phyloP scores from a whole-genome alignment of 805 yeast species.

The Saturnispora bothae region DNA sequence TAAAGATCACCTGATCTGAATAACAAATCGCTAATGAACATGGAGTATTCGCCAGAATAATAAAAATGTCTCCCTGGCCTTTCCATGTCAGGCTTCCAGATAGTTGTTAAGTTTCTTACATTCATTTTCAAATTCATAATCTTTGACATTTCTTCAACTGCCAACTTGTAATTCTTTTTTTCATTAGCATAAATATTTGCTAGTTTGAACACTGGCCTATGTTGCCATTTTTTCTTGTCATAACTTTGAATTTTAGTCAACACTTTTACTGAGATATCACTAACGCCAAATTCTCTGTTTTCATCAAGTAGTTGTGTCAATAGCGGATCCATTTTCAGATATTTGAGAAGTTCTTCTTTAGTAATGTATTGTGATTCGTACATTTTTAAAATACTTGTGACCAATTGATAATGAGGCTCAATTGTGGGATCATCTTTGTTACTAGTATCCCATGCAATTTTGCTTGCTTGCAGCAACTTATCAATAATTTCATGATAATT shows the following conservation, averaged over 20 bases:
- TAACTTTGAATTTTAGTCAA: constrained; percentile 37
- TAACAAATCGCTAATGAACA: constrained; percentile 50
- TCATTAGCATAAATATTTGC: constrained; percentile 54
- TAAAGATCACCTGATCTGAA: constrained; percentile 44
- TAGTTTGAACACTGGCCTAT: constrained; percentile 64
- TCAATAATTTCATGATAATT: constrained; percentile 27
- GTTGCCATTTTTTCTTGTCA: constrained; percentile 90
- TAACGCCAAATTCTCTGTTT: constrained; percentile 20
- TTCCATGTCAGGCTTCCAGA: constrained; percentile 92
- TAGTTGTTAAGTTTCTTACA: constrained; percentile 62
- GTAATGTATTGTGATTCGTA: constrained; percentile 30
- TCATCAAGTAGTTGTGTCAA: constrained; percentile 10
- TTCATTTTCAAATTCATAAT: constrained; percentile 57
- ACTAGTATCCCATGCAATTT: constrained; percentile 29
- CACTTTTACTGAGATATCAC: constrained; percentile 31
- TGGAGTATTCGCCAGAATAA: constrained; percentile 60
- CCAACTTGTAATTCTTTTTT: constrained; percentile 39
- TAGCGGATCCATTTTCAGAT: constrained; percentile 31
- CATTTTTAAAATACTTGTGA: constrained; percentile 49
- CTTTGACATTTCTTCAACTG: constrained; percentile 52
- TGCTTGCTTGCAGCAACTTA: constrained; percentile 35
- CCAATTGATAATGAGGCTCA: constrained; percentile 68
- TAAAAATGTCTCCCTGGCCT: constrained; percentile 88
- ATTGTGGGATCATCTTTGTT: constrained; percentile 44
- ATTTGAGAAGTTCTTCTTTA: constrained; percentile 29